Evolutionary conservation across 164 flowering plant genomes (phyloP).

Genomic region (Nymphaea thermarum): DNA sequence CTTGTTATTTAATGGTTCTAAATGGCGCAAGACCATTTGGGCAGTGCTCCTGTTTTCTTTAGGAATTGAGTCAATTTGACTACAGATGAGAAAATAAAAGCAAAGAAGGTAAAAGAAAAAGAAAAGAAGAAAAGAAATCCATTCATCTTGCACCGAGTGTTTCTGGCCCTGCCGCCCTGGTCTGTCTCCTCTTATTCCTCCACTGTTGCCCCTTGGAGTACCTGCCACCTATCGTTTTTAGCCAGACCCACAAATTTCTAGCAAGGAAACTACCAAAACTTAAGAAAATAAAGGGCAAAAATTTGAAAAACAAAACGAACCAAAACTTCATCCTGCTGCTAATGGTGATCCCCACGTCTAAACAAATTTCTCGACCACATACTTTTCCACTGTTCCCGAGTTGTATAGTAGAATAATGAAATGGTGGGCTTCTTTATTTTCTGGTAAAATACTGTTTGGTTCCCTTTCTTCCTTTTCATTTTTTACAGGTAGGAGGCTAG

Average conservation of each 20-base stretch:
- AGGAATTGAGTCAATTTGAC: too few species aligned
- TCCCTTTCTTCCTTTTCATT: neutral
- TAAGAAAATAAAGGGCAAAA: neutral
- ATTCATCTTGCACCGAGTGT: neutral
- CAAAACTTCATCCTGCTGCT: neutral
- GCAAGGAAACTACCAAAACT: neutral
- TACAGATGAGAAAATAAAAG: too few species aligned
- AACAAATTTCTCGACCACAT: neutral
- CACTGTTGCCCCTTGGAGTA: neutral
- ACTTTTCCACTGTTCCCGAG: neutral
- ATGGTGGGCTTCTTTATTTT: neutral
- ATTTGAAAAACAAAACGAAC: too few species aligned
- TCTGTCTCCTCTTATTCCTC: conserved; percentile 2
- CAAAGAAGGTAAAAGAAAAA: too few species aligned
- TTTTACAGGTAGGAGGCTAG: neutral
- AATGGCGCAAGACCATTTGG: neutral
- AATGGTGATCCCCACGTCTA: neutral
- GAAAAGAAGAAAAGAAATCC: neutral
- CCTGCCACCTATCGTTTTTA: neutral
- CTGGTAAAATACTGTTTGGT: neutral
- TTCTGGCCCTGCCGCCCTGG: neutral
- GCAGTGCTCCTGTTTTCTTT: too few species aligned
- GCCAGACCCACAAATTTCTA: neutral
- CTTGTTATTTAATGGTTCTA: neutral
- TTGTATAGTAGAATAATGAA: neutral